Base-by-base conservation (phyloP, 352 stramenopile genomes). In the Phytophthora fragariaefolia region DNA sequence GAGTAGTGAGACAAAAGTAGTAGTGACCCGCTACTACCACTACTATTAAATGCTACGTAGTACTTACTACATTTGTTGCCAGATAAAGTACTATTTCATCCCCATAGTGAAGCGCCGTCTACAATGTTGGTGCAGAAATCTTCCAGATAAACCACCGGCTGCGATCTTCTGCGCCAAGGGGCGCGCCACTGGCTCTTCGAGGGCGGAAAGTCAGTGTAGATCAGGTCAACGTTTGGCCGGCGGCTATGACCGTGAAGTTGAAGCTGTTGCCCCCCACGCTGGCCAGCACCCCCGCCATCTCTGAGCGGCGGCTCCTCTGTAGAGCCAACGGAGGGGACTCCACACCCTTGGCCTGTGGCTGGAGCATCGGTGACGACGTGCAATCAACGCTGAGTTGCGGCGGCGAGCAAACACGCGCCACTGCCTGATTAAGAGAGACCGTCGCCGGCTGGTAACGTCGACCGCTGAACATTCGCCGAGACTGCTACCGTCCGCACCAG, bases 381-480 rank as follows among this genome's bases (percentile, higher is more conserved):
- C 50, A 30, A 47, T 32, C 10, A 36, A 24, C 18, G 47, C 6
- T 27, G 27, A 22, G 5, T 2, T 23, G 8, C 36, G 15, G 36
- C 10, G 17, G 5, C 17, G 15, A 22, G 17, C 36, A 22, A 36
- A 15, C 0, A 45, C 15, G 36, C 36, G 36, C 36, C 32, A 15
- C 46, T 36, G 24, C 46, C 13, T 27, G 8, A 26, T 24, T 7
- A 45, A 49, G 23, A 18, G 52, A 69, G 52, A 27, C 65, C 47
- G 58, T 65, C 48, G 54, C 47, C 23, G 38, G 26, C 42, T 7
- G 38, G 51, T 61, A 75, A 71, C 60, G 55, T 49, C 43, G n/a
- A 22, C 13, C 34, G 36, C 67, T 74, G 67, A 71, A 55, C 56
- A 54, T 59, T 67, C 45, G 40, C 36, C n/a, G n/a, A 46, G 57